Percentiles rank a stretch among this genome's conserved stretches.
These are phyloP conservation scores for Wolfiporia cocos DNA, from an alignment of 1,284 basidiomycete genomes.

Conservation along the genomic window DNA sequence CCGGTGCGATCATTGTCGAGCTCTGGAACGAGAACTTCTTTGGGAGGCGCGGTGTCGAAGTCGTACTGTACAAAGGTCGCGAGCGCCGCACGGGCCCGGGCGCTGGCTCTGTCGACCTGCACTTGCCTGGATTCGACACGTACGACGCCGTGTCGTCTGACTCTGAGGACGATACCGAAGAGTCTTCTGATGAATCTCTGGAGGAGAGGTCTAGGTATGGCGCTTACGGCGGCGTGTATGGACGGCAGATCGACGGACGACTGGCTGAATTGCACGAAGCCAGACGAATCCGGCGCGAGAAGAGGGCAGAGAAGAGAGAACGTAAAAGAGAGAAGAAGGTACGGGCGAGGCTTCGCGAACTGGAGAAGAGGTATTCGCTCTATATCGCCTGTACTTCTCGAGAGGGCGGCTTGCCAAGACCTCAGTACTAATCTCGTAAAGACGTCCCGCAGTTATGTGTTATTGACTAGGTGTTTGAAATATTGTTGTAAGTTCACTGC, in stretches of 20 bases:
- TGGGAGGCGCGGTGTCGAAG: slow-evolving; percentile 60
- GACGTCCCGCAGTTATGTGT: too few relatives aligned
- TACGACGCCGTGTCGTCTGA: slow-evolving; percentile 26
- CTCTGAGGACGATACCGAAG: slow-evolving; percentile 25
- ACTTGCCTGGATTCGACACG: slow-evolving; percentile 42
- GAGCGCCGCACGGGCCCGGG: slow-evolving; percentile 63
- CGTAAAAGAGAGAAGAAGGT: slow-evolving; percentile 58
- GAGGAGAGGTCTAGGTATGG: slow-evolving; percentile 31
- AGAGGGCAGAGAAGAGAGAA: slow-evolving; percentile 46
- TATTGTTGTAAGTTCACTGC: too few relatives aligned
- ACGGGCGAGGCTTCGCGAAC: slow-evolving; percentile 49
- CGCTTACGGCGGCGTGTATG: slow-evolving; percentile 32
- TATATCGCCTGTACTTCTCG: slow-evolving; percentile 51
- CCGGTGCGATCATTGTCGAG: slow-evolving; percentile 65
- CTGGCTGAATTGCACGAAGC: slow-evolving; percentile 39
- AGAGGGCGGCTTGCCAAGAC: slow-evolving; percentile 15
- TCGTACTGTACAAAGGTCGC: slow-evolving; percentile 69
- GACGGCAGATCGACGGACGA: slow-evolving; percentile 25
- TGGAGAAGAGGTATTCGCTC: slow-evolving; percentile 53
- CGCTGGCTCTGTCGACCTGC: slow-evolving; percentile 46
- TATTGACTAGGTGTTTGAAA: too few relatives aligned
- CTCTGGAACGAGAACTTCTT: slow-evolving; percentile 77
- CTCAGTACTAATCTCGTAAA: too few relatives aligned
- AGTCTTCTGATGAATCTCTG: slow-evolving; percentile 34
- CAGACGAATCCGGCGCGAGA: slow-evolving; percentile 43